These are phyloP conservation scores for Acanthamoeba rhysodes DNA, from an alignment of 208 protist species.

Conservation along the genomic window DNA sequence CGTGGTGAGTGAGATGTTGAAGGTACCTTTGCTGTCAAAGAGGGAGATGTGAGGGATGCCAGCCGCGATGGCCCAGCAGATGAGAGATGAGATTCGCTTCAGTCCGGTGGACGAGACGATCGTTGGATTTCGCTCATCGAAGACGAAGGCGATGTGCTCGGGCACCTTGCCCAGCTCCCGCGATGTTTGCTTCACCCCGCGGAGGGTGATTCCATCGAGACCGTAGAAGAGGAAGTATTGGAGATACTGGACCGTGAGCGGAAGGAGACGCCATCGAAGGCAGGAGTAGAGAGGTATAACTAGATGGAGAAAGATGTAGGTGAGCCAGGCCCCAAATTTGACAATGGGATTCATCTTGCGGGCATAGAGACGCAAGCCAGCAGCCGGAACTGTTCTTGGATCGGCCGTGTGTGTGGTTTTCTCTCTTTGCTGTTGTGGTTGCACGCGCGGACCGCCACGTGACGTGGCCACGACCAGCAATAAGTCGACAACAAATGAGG, in stretches of 20 bases:
- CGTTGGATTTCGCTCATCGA: not conserved
- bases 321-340: conserved; percentile 25
- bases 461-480: no score
- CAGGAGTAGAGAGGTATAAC: conserved; percentile 18
- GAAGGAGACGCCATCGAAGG: conserved; percentile 36
- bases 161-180: conserved; percentile 35
- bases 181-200: not conserved
- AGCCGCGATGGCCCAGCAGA: conserved; percentile 20
- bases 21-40: conserved; percentile 37
- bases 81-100: conserved; percentile 37
- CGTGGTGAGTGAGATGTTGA: not conserved
- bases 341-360: not conserved
- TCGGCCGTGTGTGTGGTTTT: not conserved
- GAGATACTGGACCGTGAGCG: not conserved
- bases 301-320: conserved; percentile 20
- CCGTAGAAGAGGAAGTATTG: conserved; percentile 52
- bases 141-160: conserved; percentile 17
- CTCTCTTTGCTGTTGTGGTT: no score
- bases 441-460: no score
- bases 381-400: not conserved
- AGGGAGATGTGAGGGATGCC: conserved; percentile 39
- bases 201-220: not conserved
- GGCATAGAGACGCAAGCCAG: not conserved
- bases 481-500: no score
- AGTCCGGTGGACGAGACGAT: not conserved